Evolutionary conservation across 257 asterid genomes (phyloP).

Genomic region (Leonotis leonurus): DNA sequence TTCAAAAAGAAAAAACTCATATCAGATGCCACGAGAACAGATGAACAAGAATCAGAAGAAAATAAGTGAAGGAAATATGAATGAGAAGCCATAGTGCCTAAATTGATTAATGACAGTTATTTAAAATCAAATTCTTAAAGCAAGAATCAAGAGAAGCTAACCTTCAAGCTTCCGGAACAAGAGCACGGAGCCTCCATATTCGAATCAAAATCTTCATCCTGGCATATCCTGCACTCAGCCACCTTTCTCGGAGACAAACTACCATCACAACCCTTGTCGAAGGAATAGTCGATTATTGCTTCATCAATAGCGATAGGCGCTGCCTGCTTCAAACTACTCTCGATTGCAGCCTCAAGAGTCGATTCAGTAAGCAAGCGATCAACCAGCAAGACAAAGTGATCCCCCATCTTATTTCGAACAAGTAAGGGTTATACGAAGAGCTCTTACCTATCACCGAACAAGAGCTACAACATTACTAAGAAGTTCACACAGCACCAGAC

Average conservation of each 20-base stretch:
- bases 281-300: conserved; percentile 23
- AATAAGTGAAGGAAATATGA: background rate
- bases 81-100: background rate
- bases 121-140: background rate
- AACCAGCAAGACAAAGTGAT: conserved; percentile 89
- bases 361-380: conserved; percentile 95
- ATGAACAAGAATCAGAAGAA: background rate
- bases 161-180: conserved; percentile 96
- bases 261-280: conserved; percentile 26
- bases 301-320: conserved; percentile 24
- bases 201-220: conserved; percentile 76
- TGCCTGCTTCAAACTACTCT: conserved; percentile 45
- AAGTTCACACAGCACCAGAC: background rate
- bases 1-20: no score
- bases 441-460: conserved; percentile 18
- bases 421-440: background rate
- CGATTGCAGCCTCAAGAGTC: conserved; percentile 86
- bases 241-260: conserved; percentile 53
- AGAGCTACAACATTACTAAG: conserved; percentile 7
- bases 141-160: no score
- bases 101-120: background rate
- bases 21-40: background rate
- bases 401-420: conserved; percentile 55
- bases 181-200: conserved; percentile 96
- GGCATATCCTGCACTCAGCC: conserved; percentile 95